phyloP scores from a whole-genome alignment of 768 basidiomycete species.

The Russula brevipes region DNA sequence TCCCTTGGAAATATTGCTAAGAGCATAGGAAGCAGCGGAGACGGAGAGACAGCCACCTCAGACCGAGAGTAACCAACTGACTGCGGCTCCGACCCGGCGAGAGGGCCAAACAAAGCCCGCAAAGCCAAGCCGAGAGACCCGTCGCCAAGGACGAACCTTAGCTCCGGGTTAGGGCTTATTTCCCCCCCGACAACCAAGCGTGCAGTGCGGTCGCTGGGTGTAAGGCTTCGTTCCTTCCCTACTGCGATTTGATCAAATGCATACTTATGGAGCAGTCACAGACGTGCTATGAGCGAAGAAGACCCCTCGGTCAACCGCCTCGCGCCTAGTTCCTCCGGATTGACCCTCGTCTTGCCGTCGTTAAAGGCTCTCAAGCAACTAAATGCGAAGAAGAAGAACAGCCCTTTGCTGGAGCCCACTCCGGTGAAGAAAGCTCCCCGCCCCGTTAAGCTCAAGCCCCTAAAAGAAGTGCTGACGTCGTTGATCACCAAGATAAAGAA shows the following conservation, averaged over 20 bases:
- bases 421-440: slow-evolving; percentile 40
- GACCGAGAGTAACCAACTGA: no score
- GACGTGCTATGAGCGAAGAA: slow-evolving; percentile 9
- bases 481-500: slow-evolving; percentile 72
- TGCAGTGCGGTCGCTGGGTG: background rate
- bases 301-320: slow-evolving; percentile 3
- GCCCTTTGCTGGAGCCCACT: slow-evolving; percentile 20
- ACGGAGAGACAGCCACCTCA: no score
- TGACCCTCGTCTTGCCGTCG: slow-evolving; percentile 65
- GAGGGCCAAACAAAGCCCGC: no score
- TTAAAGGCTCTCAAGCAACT: slow-evolving; percentile 55
- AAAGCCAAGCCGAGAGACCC: no score
- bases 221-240: background rate
- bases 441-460: slow-evolving; percentile 69
- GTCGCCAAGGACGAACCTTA: background rate
- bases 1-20: no score
- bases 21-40: no score
- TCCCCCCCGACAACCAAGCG: background rate
- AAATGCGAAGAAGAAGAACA: slow-evolving; percentile 47
- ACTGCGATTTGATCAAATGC: background rate
- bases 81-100: no score
- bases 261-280: slow-evolving; percentile 1
- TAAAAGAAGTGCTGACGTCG: slow-evolving; percentile 67
- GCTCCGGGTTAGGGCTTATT: background rate
- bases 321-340: slow-evolving; percentile 37